phyloP scores from a whole-genome alignment of 768 basidiomycete species.

The Leccinum boreale region DNA sequence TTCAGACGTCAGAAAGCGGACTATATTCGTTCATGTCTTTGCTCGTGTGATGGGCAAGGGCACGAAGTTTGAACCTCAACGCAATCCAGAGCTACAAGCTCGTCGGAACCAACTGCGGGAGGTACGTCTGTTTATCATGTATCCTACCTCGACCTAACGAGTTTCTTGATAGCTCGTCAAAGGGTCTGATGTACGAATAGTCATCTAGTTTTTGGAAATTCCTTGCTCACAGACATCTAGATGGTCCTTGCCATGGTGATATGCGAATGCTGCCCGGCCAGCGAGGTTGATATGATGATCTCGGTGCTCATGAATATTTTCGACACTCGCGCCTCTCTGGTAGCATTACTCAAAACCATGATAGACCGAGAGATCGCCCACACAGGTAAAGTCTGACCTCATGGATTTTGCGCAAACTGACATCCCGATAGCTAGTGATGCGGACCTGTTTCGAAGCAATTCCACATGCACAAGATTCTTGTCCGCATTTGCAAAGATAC shows the following conservation, averaged over 20 bases:
- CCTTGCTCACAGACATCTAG: conserved; percentile 35
- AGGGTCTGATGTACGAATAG: conserved; percentile 59
- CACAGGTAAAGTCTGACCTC: conserved; percentile 50
- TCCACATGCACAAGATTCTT: conserved; percentile 84
- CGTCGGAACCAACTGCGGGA: conserved; percentile 56
- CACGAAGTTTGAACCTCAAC: conserved; percentile 67
- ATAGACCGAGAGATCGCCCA: conserved; percentile 80
- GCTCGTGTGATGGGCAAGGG: conserved; percentile 78
- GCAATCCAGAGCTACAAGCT: conserved; percentile 44
- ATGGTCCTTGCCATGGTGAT: conserved; percentile 81
- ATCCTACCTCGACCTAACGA: conserved; percentile 3
- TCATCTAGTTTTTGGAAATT: neutral
- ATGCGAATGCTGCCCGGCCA: conserved; percentile 78
- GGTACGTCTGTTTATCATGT: conserved; percentile 36
- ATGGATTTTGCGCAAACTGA: neutral
- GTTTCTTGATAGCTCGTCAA: conserved; percentile 56
- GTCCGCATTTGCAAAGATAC: conserved; percentile 82
- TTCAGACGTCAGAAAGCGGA: conserved; percentile 60
- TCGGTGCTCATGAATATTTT: conserved; percentile 84
- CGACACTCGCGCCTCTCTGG: conserved; percentile 68
- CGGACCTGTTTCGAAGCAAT: conserved; percentile 83
- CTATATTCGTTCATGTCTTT: conserved; percentile 83
- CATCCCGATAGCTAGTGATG: conserved; percentile 60
- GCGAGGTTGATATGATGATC: conserved; percentile 81
- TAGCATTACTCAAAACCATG: conserved; percentile 75